Base-by-base conservation (phyloP, 2,329 filamentous ascomycete species). In the Aspergillus proliferans region DNA sequence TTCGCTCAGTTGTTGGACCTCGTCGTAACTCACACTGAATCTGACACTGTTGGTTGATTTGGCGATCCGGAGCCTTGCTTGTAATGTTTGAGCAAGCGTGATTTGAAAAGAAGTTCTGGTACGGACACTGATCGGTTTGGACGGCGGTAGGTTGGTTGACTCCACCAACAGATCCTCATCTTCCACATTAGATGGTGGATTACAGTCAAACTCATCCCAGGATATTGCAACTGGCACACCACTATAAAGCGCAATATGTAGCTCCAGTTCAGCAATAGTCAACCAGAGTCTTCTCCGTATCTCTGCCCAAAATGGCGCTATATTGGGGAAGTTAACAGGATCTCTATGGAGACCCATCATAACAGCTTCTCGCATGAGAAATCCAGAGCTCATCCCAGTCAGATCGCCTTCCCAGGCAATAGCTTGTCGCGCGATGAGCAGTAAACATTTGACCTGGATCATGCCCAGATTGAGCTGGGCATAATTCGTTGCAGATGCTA, bases 261-360 rank as follows among this genome's bases (percentile, higher is more conserved):
- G 10, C 7, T 36, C 33, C 4, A 36, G n/a, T 15, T 36, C 33
- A 14, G 4, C 2, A 2, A 36, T 36, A 14, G 33, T 36, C 33
- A 36, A 36, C 33, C 33, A 36, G 33, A 36, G 33, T 15, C 33
- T 4, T 6, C 6, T 36, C 33, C 33, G 33, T 5, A 36, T 36
- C 3, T 36, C 33, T 7, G n/a, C 33, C n/a, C 36, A 28, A 18
- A 42, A 50, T 5, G 48, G 48, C 3, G 48, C 18, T 15, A 47
- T 36, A 3, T 39, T 6, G 3, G 39, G 39, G 30, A 47, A 50
- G 22, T 43, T 43, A 8, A 18, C 18, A 4, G 48, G 48, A 7
- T 50, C 48, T 9, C 48, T 34, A 40, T 50, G 48, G 19, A 50
- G 48, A 10, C 48, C 48, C 21, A 47, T 43, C 44, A 46, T 46